phyloP scores from a whole-genome alignment of 1,139 yeast species.

The Protomyces inouyei region DNA sequence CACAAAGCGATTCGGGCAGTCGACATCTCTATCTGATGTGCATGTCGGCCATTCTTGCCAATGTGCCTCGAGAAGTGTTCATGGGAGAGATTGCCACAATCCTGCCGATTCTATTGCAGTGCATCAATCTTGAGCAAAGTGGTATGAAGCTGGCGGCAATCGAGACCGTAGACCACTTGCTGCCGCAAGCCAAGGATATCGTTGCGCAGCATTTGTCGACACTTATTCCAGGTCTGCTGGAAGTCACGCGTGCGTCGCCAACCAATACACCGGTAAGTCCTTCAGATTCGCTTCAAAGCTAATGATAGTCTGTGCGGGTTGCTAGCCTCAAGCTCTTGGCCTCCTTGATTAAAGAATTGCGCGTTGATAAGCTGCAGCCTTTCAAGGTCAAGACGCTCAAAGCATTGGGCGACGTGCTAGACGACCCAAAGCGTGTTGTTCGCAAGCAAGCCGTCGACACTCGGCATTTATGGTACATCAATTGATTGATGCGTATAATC shows the following conservation, averaged over 20 bases:
- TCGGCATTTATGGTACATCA: constrained; percentile 48
- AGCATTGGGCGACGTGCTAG: constrained; percentile 53
- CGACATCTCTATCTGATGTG: constrained; percentile 57
- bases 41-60: constrained; percentile 60
- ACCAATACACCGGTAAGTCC: constrained; percentile 6
- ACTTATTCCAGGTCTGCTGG: constrained; percentile 54
- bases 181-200: constrained; percentile 51
- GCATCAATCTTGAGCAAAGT: constrained; percentile 50
- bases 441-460: constrained; percentile 73
- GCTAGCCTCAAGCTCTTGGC: constrained; percentile 56
- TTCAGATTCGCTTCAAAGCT: constrained; percentile 8
- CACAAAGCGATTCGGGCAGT: constrained; percentile 19
- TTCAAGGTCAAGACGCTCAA: constrained; percentile 51
- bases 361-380: constrained; percentile 47
- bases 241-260: constrained; percentile 31
- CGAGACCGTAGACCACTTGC: constrained; percentile 45
- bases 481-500: neutral
- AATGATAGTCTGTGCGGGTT: constrained; percentile 49
- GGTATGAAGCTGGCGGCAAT: constrained; percentile 59
- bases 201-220: constrained; percentile 53
- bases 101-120: constrained; percentile 66
- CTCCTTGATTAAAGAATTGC: constrained; percentile 45
- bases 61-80: constrained; percentile 58
- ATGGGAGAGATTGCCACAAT: constrained; percentile 57
- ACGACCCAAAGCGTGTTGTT: constrained; percentile 68